Conservation (phyloP, 2,329 filamentous ascomycete species). For the Fusarium fujikuroi region DNA sequence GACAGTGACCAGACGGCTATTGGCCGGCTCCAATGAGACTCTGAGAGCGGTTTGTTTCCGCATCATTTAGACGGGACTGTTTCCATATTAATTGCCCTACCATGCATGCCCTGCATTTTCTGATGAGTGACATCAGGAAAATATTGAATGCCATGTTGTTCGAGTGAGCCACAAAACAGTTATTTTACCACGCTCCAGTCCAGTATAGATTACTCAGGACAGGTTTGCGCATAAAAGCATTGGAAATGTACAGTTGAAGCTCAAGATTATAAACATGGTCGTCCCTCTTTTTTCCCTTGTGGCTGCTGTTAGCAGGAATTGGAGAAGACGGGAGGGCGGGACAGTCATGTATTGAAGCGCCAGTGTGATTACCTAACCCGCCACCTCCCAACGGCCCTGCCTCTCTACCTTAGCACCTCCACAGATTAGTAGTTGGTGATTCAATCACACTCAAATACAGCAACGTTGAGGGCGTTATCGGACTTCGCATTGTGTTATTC, state of each 20-base stretch:
- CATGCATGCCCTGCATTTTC: constrained; percentile 12
- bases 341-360: neutral
- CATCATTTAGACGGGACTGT: constrained; percentile 4
- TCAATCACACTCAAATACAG: constrained; percentile 41
- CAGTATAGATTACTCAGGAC: neutral
- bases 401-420: constrained; percentile 37
- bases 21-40: neutral
- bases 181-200: neutral
- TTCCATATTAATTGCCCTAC: constrained; percentile 26
- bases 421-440: constrained; percentile 40
- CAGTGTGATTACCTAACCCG: constrained; percentile 27
- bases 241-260: neutral
- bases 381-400: constrained; percentile 34
- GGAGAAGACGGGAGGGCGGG: constrained; percentile 1
- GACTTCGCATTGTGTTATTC: constrained; percentile 12
- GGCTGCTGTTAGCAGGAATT: constrained; percentile 18
- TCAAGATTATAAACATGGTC: neutral
- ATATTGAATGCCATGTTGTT: neutral
- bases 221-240: neutral
- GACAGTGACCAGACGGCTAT: constrained; percentile 9
- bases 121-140: constrained; percentile 26
- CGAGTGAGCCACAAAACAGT: neutral
- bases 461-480: constrained; percentile 18
- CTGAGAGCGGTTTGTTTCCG: constrained; percentile 29
- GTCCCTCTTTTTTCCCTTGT: neutral